Conservation (phyloP, 140 eudicot genomes). For the Oenanthe javanica region DNA sequence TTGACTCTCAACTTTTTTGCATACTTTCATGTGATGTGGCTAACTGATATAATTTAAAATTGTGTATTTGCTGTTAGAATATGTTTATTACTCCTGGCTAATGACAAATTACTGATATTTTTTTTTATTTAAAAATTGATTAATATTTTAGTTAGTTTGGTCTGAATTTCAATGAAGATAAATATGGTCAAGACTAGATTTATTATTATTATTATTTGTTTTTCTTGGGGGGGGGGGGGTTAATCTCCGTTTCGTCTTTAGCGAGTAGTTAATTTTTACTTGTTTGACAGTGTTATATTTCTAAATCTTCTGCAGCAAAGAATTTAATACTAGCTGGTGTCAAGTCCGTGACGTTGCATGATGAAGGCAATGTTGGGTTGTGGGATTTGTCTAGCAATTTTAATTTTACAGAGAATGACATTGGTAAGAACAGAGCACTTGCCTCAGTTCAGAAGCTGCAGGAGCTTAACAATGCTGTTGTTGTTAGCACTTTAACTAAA, state of each 20-base stretch:
- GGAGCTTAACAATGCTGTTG: constrained; percentile 91
- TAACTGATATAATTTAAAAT: not conserved
- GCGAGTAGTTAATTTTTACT: not conserved
- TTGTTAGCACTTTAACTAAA: constrained; percentile 60
- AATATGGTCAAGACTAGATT: not conserved
- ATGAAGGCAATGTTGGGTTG: constrained; percentile 76
- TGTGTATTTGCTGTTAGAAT: not conserved
- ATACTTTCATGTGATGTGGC: not conserved
- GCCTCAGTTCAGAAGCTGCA: constrained; percentile 83
- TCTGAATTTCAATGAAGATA: not conserved
- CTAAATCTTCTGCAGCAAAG: constrained; percentile 55
- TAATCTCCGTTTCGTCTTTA: not conserved
- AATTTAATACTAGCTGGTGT: constrained; percentile 96
- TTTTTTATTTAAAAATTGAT: not conserved
- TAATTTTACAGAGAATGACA: constrained; percentile 66
- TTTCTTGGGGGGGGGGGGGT: not conserved
- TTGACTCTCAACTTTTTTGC: not conserved
- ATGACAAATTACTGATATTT: not conserved
- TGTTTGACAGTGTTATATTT: constrained; percentile 4
- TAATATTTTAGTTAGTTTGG: not conserved
- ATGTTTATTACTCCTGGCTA: not conserved
- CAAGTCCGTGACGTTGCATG: constrained; percentile 89
- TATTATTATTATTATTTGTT: not conserved
- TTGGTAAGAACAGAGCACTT: constrained; percentile 86
- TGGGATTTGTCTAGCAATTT: constrained; percentile 96